These are phyloP conservation scores for Alternaria sp. DNA, from an alignment of 2,329 filamentous ascomycete species.

Conservation along the genomic window DNA sequence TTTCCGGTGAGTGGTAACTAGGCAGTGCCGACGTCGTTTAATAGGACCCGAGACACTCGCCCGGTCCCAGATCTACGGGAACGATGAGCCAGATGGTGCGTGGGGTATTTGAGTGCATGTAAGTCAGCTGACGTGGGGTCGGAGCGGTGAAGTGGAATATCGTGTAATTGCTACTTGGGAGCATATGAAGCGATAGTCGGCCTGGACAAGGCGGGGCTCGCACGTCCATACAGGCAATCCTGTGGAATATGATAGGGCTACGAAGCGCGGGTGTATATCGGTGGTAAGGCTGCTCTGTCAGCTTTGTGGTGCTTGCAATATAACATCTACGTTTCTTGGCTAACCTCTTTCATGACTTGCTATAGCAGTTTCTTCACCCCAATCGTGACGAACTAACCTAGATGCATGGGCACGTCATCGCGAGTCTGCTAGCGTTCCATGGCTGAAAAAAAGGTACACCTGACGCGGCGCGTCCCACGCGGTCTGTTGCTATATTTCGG, in stretches of 20 bases:
- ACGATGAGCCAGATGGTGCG: not conserved
- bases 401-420: not conserved
- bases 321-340: conserved; percentile 1
- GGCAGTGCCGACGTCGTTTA: conserved; percentile 2
- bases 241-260: not conserved
- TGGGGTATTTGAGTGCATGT: conserved; percentile 8
- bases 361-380: not conserved
- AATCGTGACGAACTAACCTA: not conserved
- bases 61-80: not conserved
- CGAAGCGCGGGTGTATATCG: conserved; percentile 1
- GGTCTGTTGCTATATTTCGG: not conserved
- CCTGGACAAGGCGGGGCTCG: not conserved
- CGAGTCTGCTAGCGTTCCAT: not conserved
- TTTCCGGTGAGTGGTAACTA: conserved; percentile 20
- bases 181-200: conserved; percentile 3
- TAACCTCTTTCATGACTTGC: not conserved
- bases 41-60: conserved; percentile 3
- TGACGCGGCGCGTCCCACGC: not conserved
- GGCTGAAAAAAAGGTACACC: not conserved
- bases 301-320: conserved; percentile 3
- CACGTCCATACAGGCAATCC: not conserved
- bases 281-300: conserved; percentile 16
- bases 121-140: conserved; percentile 19
- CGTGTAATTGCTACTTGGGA: not conserved
- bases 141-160: conserved; percentile 3